Conservation (phyloP, 2,329 filamentous ascomycete species). For the Alternaria sp. region DNA sequence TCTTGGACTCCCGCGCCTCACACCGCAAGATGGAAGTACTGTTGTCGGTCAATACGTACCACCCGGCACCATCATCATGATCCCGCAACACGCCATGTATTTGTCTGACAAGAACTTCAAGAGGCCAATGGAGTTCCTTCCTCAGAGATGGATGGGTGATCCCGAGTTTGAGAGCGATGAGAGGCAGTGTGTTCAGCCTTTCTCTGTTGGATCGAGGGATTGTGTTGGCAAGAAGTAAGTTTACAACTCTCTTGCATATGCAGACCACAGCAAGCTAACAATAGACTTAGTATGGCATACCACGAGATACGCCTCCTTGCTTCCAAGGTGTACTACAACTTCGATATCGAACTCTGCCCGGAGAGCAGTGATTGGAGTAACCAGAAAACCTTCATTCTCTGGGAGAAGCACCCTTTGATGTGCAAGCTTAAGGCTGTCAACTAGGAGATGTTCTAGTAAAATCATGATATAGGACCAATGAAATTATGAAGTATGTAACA, state of each 20-base stretch:
- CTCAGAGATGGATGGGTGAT: conserved; percentile 51
- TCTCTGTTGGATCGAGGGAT: conserved; percentile 52
- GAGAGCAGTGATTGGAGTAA: conserved; percentile 41
- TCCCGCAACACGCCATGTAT: conserved; percentile 30
- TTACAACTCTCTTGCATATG: background rate
- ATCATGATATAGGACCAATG: background rate
- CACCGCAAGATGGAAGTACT: conserved; percentile 45
- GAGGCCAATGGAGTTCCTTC: conserved; percentile 45
- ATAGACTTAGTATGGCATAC: conserved; percentile 38
- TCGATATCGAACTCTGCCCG: conserved; percentile 47
- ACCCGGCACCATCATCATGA: conserved; percentile 20
- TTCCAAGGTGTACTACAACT: conserved; percentile 46
- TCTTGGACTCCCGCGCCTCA: conserved; percentile 41
- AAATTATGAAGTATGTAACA: background rate
- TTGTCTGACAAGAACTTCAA: conserved; percentile 41
- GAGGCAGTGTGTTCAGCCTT: conserved; percentile 51
- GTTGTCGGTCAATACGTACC: conserved; percentile 49
- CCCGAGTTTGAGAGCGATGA: conserved; percentile 34
- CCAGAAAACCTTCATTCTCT: conserved; percentile 46
- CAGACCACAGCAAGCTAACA: conserved; percentile 8
- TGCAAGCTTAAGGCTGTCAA: conserved; percentile 35
- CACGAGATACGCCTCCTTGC: conserved; percentile 54
- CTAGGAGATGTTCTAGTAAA: background rate
- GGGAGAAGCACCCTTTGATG: conserved; percentile 47
- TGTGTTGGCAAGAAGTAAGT: conserved; percentile 49